Conservation (phyloP, 371 early-diverging fungal species). For the Saksenaea oblongispora region DNA sequence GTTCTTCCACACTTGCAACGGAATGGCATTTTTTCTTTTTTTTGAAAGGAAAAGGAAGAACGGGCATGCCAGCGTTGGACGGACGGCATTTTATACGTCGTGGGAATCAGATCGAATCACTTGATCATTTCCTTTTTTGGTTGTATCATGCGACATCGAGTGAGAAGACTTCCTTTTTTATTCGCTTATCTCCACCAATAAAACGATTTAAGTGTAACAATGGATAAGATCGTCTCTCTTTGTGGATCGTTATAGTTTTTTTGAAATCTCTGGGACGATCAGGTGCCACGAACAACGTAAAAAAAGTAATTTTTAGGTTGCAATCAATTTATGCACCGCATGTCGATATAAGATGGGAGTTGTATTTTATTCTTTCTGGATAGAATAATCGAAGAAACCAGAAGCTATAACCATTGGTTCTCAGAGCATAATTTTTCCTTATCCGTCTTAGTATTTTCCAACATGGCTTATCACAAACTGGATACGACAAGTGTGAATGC, state of each 20-base stretch:
- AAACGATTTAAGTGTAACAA: neutral
- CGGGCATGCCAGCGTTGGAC: no score
- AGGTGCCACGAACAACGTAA: neutral
- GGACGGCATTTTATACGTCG: no score
- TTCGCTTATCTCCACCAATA: neutral
- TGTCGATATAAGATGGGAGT: neutral
- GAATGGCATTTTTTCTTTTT: slow-evolving; percentile 40
- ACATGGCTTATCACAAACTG: neutral
- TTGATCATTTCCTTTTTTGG: neutral
- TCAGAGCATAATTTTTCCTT: neutral
- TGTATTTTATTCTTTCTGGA: neutral
- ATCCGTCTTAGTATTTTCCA: neutral
- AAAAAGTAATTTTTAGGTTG: neutral
- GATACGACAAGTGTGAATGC: no score
- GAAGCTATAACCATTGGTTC: neutral
- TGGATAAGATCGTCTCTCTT: neutral
- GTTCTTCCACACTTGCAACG: slow-evolving; percentile 59
- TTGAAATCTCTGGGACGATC: neutral
- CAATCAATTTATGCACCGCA: neutral
- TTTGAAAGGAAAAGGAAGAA: no score
- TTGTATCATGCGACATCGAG: neutral
- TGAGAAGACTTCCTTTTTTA: neutral
- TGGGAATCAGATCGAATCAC: neutral
- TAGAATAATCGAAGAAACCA: neutral
- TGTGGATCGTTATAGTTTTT: neutral